Evolutionary conservation across 2,329 filamentous ascomycete genomes (phyloP).

Genomic region (Colletotrichum salicis): DNA sequence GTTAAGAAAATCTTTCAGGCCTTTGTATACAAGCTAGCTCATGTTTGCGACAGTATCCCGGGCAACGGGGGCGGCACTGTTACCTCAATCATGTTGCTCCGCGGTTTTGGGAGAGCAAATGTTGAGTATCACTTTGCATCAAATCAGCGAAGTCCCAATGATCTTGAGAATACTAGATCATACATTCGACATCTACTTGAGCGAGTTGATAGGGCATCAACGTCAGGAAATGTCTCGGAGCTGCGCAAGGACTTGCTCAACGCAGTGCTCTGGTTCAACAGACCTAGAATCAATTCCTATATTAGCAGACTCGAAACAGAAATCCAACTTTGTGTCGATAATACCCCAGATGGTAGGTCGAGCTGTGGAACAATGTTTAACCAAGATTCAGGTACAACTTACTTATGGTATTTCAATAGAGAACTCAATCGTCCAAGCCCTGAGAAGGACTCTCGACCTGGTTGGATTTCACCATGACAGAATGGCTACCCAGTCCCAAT

Average conservation of each 20-base stretch:
- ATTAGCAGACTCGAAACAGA: neutral
- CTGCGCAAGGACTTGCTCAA: neutral
- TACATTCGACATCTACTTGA: neutral
- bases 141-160: slow-evolving; percentile 35
- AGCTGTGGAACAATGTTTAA: neutral
- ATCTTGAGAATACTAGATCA: neutral
- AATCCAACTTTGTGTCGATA: neutral
- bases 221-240: neutral
- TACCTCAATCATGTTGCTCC: slow-evolving; percentile 43
- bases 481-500: neutral
- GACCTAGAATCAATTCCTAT: neutral
- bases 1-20: slow-evolving; percentile 40
- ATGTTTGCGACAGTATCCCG: slow-evolving; percentile 43
- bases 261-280: neutral
- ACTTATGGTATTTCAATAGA: neutral
- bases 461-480: neutral
- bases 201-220: neutral
- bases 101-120: slow-evolving; percentile 34
- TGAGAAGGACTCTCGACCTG: neutral
- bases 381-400: neutral
- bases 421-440: neutral
- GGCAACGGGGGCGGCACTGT: slow-evolving; percentile 41
- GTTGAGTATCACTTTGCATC: slow-evolving; percentile 45
- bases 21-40: slow-evolving; percentile 45
- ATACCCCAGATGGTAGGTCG: neutral